These are phyloP conservation scores for Chenopodium album DNA, from an alignment of 148 eudicot species.

Conservation along the genomic window DNA sequence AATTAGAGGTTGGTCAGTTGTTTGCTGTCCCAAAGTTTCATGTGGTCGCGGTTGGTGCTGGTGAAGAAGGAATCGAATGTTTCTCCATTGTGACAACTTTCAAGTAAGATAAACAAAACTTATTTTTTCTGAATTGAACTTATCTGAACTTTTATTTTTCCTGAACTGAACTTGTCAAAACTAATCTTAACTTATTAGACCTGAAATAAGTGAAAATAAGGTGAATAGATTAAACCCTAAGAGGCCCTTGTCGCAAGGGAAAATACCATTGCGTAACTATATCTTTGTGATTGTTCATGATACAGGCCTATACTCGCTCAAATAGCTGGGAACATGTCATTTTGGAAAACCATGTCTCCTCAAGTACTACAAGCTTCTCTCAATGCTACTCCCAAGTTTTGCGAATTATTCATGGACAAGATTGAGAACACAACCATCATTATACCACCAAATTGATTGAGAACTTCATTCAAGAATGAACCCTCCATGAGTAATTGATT, in stretches of 20 bases:
- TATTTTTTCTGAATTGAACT: too few species aligned
- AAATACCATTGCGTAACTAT: too few species aligned
- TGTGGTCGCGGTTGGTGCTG: conserved; percentile 24
- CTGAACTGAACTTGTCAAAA: too few species aligned
- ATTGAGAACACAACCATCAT: conserved; percentile 14
- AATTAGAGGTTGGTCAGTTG: conserved; percentile 34
- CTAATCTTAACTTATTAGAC: too few species aligned
- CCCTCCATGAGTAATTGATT: too few species aligned
- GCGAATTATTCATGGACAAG: conserved; percentile 19
- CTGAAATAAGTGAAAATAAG: too few species aligned
- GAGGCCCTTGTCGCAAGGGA: too few species aligned
- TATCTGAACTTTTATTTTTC: too few species aligned
- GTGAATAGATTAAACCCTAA: too few species aligned
- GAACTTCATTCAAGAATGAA: neutral
- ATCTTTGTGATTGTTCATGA: neutral
- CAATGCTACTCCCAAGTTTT: conserved; percentile 24
- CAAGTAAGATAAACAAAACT: conserved; percentile 25
- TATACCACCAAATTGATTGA: conserved; percentile 10
- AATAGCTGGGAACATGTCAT: conserved; percentile 31
- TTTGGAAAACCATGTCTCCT: conserved; percentile 38
- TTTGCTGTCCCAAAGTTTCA: conserved; percentile 45
- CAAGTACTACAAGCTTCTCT: conserved; percentile 35
- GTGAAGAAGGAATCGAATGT: conserved; percentile 40
- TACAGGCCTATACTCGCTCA: conserved; percentile 37
- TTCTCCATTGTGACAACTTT: conserved; percentile 38